These are phyloP conservation scores for Fusarium sp. DNA, from an alignment of 2,329 filamentous ascomycete species.

Conservation along the genomic window DNA sequence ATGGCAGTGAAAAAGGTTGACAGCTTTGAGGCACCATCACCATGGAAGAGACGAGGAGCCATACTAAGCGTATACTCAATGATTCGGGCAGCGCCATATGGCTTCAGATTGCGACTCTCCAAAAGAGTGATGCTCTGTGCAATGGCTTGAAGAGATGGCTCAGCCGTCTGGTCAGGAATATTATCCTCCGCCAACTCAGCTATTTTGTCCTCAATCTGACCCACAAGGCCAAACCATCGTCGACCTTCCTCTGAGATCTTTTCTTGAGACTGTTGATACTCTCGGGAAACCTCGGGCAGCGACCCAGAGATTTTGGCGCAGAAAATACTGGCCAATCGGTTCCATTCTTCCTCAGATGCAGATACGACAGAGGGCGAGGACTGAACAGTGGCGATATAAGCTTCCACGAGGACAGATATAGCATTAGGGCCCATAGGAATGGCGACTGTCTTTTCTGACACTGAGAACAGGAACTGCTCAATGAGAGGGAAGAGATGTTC, in stretches of 20 bases:
- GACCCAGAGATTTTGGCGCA: constrained; percentile 77
- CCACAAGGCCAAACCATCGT: constrained; percentile 74
- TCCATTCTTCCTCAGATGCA: constrained; percentile 71
- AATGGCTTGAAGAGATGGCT: constrained; percentile 50
- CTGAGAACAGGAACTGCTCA: constrained; percentile 65
- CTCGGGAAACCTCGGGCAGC: constrained; percentile 83
- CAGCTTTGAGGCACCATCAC: constrained; percentile 52
- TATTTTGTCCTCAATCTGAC: constrained; percentile 57
- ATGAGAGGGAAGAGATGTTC: constrained; percentile 67
- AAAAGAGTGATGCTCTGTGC: constrained; percentile 58
- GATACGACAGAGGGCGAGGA: constrained; percentile 59
- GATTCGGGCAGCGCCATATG: constrained; percentile 65
- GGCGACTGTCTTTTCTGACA: constrained; percentile 53
- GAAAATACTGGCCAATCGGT: constrained; percentile 70
- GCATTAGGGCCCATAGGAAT: constrained; percentile 53
- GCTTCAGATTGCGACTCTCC: constrained; percentile 66
- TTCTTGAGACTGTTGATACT: constrained; percentile 79
- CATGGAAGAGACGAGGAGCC: constrained; percentile 58
- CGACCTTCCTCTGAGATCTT: constrained; percentile 73
- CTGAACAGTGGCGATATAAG: constrained; percentile 60
- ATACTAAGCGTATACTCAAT: constrained; percentile 56
- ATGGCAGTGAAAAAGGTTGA: constrained; percentile 62
- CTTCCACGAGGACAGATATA: constrained; percentile 59
- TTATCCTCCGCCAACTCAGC: constrained; percentile 16
- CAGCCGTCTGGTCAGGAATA: constrained; percentile 49